Conservation (phyloP, 1,284 basidiomycete species). For the Leccinum ponderosum region DNA sequence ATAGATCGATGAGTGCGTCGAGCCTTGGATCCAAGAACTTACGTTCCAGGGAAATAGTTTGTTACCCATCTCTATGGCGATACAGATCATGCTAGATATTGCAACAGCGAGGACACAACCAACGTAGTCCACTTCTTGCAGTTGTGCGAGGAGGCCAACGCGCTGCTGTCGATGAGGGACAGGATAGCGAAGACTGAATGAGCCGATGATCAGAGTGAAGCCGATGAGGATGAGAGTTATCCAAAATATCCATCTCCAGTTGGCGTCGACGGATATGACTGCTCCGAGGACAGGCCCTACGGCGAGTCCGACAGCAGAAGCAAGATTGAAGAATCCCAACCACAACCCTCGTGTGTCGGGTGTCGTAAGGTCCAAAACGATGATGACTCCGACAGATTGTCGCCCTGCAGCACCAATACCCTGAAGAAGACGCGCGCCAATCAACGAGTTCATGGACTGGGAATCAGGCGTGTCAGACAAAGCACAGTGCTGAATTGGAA, state of each 20-base stretch:
- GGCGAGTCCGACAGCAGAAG: slow-evolving; percentile 32
- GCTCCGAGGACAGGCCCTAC: slow-evolving; percentile 34
- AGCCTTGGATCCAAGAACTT: slow-evolving; percentile 7
- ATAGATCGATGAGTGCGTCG: slow-evolving; percentile 8
- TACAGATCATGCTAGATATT: slow-evolving; percentile 36
- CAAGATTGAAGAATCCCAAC: slow-evolving; percentile 36
- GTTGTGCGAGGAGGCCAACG: slow-evolving; percentile 32
- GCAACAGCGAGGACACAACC: slow-evolving; percentile 30
- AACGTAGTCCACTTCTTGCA: slow-evolving; percentile 34
- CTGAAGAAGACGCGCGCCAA: slow-evolving; percentile 33
- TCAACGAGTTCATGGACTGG: slow-evolving; percentile 37
- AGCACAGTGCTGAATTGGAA: not conserved
- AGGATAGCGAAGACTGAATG: slow-evolving; percentile 32
- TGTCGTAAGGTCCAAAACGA: slow-evolving; percentile 34
- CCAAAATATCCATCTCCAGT: slow-evolving; percentile 38
- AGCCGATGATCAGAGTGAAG: slow-evolving; percentile 31
- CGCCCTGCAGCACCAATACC: slow-evolving; percentile 37
- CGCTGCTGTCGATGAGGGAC: slow-evolving; percentile 35
- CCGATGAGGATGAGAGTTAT: slow-evolving; percentile 35
- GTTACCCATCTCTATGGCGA: slow-evolving; percentile 39
- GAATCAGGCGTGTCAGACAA: slow-evolving; percentile 11
- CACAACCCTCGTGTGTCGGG: slow-evolving; percentile 35
- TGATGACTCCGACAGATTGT: slow-evolving; percentile 36
- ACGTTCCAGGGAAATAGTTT: slow-evolving; percentile 37
- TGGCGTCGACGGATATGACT: slow-evolving; percentile 28